Conservation (phyloP, 2,329 filamentous ascomycete genomes). For the Colletotrichum cuscutae region DNA sequence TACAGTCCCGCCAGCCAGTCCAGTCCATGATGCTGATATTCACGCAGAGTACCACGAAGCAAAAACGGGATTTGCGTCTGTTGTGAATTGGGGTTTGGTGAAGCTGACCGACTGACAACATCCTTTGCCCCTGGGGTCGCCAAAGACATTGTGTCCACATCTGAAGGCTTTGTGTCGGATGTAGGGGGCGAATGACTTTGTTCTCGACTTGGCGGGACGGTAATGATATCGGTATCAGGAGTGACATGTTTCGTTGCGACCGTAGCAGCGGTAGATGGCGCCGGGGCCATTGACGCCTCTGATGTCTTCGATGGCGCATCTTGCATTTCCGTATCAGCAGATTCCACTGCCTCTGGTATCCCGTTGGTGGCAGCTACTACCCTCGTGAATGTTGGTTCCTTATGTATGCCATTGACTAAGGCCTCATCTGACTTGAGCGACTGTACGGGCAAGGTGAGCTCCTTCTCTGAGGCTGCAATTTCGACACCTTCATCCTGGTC, state of each 20-base stretch:
- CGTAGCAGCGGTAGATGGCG: conserved; percentile 37
- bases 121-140: conserved; percentile 35
- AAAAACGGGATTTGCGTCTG: conserved; percentile 84
- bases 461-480: background rate
- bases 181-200: conserved; percentile 59
- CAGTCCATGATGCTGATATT: conserved; percentile 96
- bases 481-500: background rate
- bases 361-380: background rate
- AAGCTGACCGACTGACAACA: conserved; percentile 45
- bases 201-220: conserved; percentile 54
- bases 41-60: conserved; percentile 86
- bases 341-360: conserved; percentile 30
- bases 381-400: background rate
- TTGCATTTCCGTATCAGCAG: conserved; percentile 47
- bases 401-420: background rate
- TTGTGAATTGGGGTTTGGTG: conserved; percentile 46
- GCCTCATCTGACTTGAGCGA: background rate
- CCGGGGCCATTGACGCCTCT: conserved; percentile 38
- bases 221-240: conserved; percentile 55
- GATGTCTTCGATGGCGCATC: conserved; percentile 37
- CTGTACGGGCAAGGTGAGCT: background rate
- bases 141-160: conserved; percentile 52
- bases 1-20: conserved; percentile 97
- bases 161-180: conserved; percentile 62
- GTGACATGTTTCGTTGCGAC: conserved; percentile 44